Conservation (phyloP, 2,329 filamentous ascomycete species). For the Eurotiales sp. region DNA sequence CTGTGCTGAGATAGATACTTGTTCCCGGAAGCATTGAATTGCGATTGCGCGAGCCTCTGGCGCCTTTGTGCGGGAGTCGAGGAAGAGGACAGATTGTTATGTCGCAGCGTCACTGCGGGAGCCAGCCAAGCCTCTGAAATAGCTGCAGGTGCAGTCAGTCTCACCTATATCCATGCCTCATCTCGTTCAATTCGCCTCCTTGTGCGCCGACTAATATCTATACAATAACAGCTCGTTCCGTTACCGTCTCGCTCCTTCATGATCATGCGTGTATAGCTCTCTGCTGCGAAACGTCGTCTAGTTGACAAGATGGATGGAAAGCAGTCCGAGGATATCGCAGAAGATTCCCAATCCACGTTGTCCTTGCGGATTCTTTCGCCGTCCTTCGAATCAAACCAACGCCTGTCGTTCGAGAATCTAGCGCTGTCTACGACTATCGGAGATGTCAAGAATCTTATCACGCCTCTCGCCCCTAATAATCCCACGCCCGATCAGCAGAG, state of each 20-base stretch:
- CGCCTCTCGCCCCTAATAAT: conserved; percentile 45
- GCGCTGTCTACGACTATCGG: conserved; percentile 44
- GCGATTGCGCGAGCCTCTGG: not conserved
- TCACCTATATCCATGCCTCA: too few relatives aligned
- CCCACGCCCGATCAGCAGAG: conserved; percentile 49
- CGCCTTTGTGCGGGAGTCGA: not conserved
- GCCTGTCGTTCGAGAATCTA: conserved; percentile 36
- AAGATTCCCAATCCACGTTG: not conserved
- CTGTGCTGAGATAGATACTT: not conserved
- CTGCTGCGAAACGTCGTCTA: too few relatives aligned
- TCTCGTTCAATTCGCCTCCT: not conserved
- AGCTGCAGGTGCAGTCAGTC: not conserved
- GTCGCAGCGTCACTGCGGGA: not conserved
- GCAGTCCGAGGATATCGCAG: not conserved
- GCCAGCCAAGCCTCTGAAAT: not conserved
- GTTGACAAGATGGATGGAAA: conserved; percentile 3
- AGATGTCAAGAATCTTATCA: conserved; percentile 52
- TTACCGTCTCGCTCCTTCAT: not conserved
- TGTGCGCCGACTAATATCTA: not conserved
- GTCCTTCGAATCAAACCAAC: conserved; percentile 33
- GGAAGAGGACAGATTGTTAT: conserved; percentile 10
- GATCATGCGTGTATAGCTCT: not conserved
- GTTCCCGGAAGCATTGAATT: not conserved
- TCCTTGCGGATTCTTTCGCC: conserved; percentile 40
- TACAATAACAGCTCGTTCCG: not conserved